phyloP scores from a whole-genome alignment of 2,329 filamentous ascomycete species.

The Ascochyta fabae region DNA sequence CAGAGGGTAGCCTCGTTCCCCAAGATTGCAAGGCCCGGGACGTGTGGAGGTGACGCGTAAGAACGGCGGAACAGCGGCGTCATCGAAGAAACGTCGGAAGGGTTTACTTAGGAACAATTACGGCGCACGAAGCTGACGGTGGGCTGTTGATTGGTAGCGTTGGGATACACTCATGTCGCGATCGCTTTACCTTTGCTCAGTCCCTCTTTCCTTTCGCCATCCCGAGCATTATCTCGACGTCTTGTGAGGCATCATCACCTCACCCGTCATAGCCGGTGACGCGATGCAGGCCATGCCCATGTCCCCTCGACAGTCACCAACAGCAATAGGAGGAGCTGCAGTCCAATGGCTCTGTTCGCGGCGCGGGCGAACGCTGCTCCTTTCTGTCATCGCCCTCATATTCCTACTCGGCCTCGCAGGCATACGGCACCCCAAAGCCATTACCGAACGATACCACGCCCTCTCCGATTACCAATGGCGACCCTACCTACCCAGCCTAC shows the following conservation, averaged over 20 bases:
- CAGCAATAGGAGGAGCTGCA: constrained; percentile 34
- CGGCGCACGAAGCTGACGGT: constrained; percentile 1
- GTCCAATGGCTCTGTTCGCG: constrained; percentile 39
- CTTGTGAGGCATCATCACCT: background rate
- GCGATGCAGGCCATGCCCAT: constrained; percentile 33
- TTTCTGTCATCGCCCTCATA: constrained; percentile 27
- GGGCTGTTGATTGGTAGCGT: background rate
- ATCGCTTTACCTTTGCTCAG: background rate
- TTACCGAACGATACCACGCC: constrained; percentile 36
- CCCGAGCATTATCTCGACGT: background rate
- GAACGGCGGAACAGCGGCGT: constrained; percentile 11
- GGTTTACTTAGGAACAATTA: background rate
- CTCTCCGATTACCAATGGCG: constrained; percentile 43
- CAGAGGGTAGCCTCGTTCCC: background rate
- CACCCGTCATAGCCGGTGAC: constrained; percentile 31
- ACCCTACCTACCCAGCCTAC: constrained; percentile 31
- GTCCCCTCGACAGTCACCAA: constrained; percentile 33
- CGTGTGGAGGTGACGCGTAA: constrained; percentile 16
- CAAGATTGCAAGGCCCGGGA: constrained; percentile 9
- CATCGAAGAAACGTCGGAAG: background rate
- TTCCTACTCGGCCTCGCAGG: constrained; percentile 25
- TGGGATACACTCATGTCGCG: background rate
- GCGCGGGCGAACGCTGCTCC: constrained; percentile 37
- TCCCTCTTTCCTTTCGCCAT: background rate
- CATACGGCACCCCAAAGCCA: constrained; percentile 23